Percentiles rank a stretch among this genome's conserved stretches.
Conservation (phyloP, 495 filamentous ascomycete genomes). For the Annulohypoxylon moriforme region DNA sequence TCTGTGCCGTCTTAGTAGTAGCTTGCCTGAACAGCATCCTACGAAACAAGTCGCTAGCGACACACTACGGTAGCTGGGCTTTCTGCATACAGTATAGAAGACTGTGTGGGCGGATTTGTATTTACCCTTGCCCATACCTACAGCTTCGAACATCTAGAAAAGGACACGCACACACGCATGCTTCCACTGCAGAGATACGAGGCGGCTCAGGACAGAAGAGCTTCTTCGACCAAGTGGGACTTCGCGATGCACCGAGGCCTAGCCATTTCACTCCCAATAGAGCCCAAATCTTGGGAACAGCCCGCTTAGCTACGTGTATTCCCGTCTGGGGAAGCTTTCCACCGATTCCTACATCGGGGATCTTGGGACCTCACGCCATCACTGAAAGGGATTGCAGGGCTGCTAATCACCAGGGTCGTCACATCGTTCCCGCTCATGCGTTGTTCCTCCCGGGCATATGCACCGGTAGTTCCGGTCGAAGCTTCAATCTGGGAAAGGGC, state of each 20-base stretch:
- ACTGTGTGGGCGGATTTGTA: constrained; percentile 41
- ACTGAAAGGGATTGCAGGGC: constrained; percentile 36
- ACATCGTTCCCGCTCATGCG: constrained; percentile 46
- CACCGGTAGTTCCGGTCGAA: constrained; percentile 43
- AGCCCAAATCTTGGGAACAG: constrained; percentile 45
- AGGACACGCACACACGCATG: constrained; percentile 46
- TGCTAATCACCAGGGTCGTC: constrained; percentile 43
- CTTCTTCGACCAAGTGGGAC: constrained; percentile 38
- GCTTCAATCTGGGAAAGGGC: constrained; percentile 36
- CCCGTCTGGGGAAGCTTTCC: constrained; percentile 43
- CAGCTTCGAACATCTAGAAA: constrained; percentile 41
- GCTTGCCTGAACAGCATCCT: constrained; percentile 26
- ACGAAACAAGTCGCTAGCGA: constrained; percentile 22
- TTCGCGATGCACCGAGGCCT: constrained; percentile 37
- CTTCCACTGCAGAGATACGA: constrained; percentile 46
- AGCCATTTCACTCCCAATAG: constrained; percentile 40
- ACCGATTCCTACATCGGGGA: constrained; percentile 44
- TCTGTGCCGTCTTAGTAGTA: constrained; percentile 15
- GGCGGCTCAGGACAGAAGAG: constrained; percentile 41
- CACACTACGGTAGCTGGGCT: constrained; percentile 15
- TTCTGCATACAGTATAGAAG: constrained; percentile 37
- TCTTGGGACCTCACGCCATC: constrained; percentile 44
- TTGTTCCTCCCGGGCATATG: constrained; percentile 46
- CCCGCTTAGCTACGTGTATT: constrained; percentile 46
- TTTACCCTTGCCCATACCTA: constrained; percentile 36